These are phyloP conservation scores for Phoma sp. DNA, from an alignment of 2,329 filamentous ascomycete genomes.

Conservation along the genomic window DNA sequence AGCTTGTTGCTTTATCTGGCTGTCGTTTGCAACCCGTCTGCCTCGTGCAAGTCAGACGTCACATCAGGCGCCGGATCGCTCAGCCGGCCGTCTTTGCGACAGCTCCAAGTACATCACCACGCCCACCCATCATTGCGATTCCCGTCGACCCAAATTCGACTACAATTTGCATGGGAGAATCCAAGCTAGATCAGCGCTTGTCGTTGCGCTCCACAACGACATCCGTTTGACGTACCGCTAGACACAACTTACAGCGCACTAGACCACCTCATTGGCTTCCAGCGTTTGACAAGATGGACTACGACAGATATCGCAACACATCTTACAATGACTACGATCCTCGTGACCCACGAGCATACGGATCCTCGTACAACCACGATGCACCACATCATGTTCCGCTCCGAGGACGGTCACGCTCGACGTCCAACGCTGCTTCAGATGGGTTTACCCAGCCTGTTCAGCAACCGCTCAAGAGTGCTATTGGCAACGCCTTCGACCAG, in stretches of 20 bases:
- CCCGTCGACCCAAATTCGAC: neutral
- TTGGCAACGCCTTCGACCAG: conserved; percentile 63
- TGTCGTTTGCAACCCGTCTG: conserved; percentile 13
- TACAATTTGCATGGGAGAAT: conserved; percentile 9
- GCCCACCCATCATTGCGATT: conserved; percentile 4
- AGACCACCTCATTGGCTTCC: conserved; percentile 6
- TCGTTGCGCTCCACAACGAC: conserved; percentile 4
- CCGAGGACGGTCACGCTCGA: conserved; percentile 36
- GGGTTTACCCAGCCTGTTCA: conserved; percentile 48
- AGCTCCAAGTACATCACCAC: conserved; percentile 11
- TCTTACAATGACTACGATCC: conserved; percentile 16
- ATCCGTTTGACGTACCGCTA: conserved; percentile 8
- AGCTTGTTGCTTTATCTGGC: conserved; percentile 13
- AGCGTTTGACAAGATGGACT: conserved; percentile 24
- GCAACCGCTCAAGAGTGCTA: conserved; percentile 63
- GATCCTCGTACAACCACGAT: conserved; percentile 35
- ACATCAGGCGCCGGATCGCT: conserved; percentile 28
- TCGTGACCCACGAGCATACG: conserved; percentile 21
- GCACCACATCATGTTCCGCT: conserved; percentile 32
- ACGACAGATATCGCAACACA: conserved; percentile 51
- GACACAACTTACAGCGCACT: conserved; percentile 6
- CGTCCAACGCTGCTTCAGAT: conserved; percentile 44
- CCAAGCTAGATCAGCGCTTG: conserved; percentile 1
- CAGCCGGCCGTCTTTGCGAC: conserved; percentile 19
- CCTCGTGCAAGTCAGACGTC: conserved; percentile 20